phyloP scores from a whole-genome alignment of 2,329 filamentous ascomycete genomes.

The Calonectria montana region DNA sequence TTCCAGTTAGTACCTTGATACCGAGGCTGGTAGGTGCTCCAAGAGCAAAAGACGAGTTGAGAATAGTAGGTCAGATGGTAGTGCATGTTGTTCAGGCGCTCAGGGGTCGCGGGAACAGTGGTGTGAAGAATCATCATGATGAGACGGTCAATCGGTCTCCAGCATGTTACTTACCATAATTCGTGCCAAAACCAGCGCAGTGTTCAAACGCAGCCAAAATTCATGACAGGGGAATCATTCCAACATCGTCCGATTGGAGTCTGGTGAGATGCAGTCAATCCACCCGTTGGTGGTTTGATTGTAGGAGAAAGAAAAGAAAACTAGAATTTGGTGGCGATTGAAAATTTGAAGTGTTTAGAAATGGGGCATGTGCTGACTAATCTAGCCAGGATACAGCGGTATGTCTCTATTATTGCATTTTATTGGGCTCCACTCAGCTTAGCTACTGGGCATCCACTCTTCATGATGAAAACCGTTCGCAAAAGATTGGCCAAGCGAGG shows the following conservation, averaged over 20 bases:
- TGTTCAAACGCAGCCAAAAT: not conserved
- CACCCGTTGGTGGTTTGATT: slow-evolving; percentile 7
- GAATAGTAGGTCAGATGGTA: slow-evolving; percentile 73
- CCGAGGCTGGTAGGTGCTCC: not conserved
- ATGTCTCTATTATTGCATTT: slow-evolving; percentile 19
- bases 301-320: slow-evolving; percentile 22
- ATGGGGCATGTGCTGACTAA: slow-evolving; percentile 40
- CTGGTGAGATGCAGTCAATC: not conserved
- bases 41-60: not conserved
- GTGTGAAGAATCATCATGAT: slow-evolving; percentile 66
- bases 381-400: slow-evolving; percentile 8
- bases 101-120: slow-evolving; percentile 72
- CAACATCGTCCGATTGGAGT: not conserved
- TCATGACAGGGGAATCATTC: not conserved
- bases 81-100: slow-evolving; percentile 78
- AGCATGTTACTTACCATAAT: slow-evolving; percentile 37
- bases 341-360: slow-evolving; percentile 35
- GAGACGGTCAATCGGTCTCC: slow-evolving; percentile 21
- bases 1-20: not conserved
- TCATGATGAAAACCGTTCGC: slow-evolving; percentile 32
- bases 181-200: not conserved
- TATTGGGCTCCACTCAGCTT: not conserved
- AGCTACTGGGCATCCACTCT: slow-evolving; percentile 15
- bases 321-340: slow-evolving; percentile 8
- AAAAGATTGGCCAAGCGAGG: slow-evolving; percentile 7